Base-by-base conservation (phyloP, 225 moss, liverwort and hornwort genomes). In the Rhytidiadelphus loreus region DNA sequence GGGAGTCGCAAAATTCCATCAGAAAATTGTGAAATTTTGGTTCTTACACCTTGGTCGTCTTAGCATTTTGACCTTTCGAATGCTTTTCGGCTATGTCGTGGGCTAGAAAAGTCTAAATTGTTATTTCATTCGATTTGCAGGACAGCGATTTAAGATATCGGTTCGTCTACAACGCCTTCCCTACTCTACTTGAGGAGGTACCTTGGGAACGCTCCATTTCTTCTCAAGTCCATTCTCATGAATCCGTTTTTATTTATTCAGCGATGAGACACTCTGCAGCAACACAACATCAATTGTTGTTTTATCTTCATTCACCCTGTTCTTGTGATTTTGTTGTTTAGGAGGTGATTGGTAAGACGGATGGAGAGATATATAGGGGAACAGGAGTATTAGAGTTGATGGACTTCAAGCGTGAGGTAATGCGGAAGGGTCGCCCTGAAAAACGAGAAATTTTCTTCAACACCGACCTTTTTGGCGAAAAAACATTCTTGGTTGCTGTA, bases 321-420 rank as follows among this genome's bases (percentile, higher is more conserved):
- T 58, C 68, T 11, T 35, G 12, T 62, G 41, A 25, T 16, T 64
- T 75, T 83, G 22, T 65, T 84, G 44, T 83, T 44, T 81, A 97
- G 96, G 95, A 93, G 48, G 89, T 97, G 55, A 91, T 97, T 87
- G 96, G 96, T 39, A 97, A 95, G 92, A 96, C 95, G 65, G 97
- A 97, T 89, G 37, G 53, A 13, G 95, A 97, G 81, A 97, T 97
- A 64, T 92, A 70, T 83, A 68, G 77, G 23, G 97, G 97, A 83
- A 16, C 59, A 32, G 97, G 97, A 86, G 92, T 95, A 48, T 79
- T 89, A 35, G 97, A 97, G 60, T 62, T 86, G 71, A 95, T 95
- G 95, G 94, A 96, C 74, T 91, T 95, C 48, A 97, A 96, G 88
- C 94, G 92, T 44, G 97, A 97, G 87, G 97, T 94, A 4, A 81